Evolutionary conservation across 257 asterid genomes (phyloP), one percentile per base, ranked within the genome.

Genomic region (Avicennia marina): DNA sequence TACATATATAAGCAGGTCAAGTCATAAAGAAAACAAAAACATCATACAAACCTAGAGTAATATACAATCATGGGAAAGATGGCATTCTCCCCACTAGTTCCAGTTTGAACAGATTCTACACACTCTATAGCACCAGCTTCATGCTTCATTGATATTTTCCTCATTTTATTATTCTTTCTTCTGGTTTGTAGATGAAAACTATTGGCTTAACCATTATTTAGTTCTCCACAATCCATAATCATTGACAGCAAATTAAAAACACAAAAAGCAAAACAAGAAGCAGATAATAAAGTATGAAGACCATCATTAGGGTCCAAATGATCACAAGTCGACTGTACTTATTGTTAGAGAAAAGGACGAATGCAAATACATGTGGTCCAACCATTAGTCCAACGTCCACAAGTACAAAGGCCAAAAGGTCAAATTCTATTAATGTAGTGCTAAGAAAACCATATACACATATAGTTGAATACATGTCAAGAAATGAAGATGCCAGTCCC

Each of bases 91-190:
- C 31, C 11, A 54, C 70, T 48, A 53, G 19, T 36, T 62, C 19
- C 11, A 46, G 3, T n/a, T n/a, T n/a, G n/a, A n/a, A n/a, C n/a
- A n/a, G n/a, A n/a, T n/a, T n/a, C n/a, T n/a, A n/a, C n/a, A n/a
- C n/a, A n/a, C n/a, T n/a, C n/a, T n/a, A n/a, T 48, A 39, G 64
- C 64, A 48, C 39, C 42, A 26, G 19, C 47, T 47, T 12, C 44
- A 25, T 4, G 70, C 58, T 32, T 56, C 57, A 36, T 12, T 48
- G 21, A 33, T 31, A 36, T 26, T 53, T 42, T 13, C 12, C 16
- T 6, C 16, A 15, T 49, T 33, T 33, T 22, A 31, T 22, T 13
- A 33, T 13, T 22, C 3, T 13, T 38, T 27, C 31, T 11, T 38
- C 50, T 42, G 17, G 18, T 29, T 34, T 41, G 16, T 11, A 55